A percentile compares a stretch with the other conserved stretches of the same genome.
phyloP scores from a whole-genome alignment of 192 early-diverging fungal genomes.

The Backusella westeae region DNA sequence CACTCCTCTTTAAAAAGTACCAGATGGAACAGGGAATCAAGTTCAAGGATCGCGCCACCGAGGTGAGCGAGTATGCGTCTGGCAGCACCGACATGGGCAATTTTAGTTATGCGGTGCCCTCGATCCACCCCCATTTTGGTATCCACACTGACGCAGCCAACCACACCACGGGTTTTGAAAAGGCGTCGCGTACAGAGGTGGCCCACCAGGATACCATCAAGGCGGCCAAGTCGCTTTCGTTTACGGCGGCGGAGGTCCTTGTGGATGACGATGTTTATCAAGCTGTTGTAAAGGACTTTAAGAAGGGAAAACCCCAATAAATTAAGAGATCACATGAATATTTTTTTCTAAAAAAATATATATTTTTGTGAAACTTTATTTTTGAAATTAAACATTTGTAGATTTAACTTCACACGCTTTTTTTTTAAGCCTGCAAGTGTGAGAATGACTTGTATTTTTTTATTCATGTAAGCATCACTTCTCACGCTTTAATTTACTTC shows the following conservation, averaged over 20 bases:
- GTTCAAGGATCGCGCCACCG: slow-evolving; percentile 26
- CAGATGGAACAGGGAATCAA: slow-evolving; percentile 43
- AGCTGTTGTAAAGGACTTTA: slow-evolving; percentile 40
- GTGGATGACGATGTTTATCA: slow-evolving; percentile 42
- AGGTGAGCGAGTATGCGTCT: slow-evolving; percentile 22
- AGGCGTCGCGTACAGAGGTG: slow-evolving; percentile 46
- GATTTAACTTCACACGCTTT: background rate
- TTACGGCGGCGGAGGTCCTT: slow-evolving; percentile 47
- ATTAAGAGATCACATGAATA: background rate
- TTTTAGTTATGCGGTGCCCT: slow-evolving; percentile 60
- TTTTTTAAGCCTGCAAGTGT: background rate
- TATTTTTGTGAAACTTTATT: background rate
- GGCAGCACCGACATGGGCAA: slow-evolving; percentile 79
- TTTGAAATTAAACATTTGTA: background rate
- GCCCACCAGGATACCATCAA: slow-evolving; percentile 60
- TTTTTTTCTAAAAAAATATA: background rate
- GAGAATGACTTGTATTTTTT: background rate
- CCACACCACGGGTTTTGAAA: slow-evolving; percentile 64
- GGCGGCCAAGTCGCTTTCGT: slow-evolving; percentile 50
- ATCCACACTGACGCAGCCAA: slow-evolving; percentile 52
- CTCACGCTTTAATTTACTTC: background rate
- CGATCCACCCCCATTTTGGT: slow-evolving; percentile 48
- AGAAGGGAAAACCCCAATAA: slow-evolving; percentile 19
- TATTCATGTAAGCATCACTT: background rate
- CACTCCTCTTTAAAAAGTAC: slow-evolving; percentile 43